Conservation (phyloP, 1,139 yeast species). For the Candida neerlandica region DNA sequence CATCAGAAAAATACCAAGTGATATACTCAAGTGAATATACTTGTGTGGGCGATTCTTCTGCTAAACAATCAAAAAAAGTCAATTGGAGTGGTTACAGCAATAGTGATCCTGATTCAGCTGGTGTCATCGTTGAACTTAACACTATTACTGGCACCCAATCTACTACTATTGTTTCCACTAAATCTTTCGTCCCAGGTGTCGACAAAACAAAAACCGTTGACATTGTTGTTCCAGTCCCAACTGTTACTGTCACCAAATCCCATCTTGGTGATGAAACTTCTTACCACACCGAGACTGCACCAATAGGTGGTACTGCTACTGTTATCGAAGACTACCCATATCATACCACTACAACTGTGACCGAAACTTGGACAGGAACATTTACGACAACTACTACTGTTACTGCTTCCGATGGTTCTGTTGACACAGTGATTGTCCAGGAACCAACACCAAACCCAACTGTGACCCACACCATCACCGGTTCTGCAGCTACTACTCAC, state of each 20-base stretch:
- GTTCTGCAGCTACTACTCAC: conserved; percentile 17
- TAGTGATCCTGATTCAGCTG: conserved; percentile 22
- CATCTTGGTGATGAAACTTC: conserved; percentile 4
- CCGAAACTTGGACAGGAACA: conserved; percentile 20
- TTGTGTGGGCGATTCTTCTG: conserved; percentile 15
- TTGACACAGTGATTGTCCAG: conserved; percentile 18
- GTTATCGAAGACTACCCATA: conserved; percentile 18
- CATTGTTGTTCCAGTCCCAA: conserved; percentile 20
- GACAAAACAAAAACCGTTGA: conserved; percentile 23
- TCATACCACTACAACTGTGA: conserved; percentile 19
- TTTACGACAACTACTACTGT: conserved; percentile 14
- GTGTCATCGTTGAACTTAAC: conserved; percentile 22
- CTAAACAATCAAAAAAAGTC: not conserved
- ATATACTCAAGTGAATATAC: conserved; percentile 18
- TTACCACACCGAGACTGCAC: not conserved
- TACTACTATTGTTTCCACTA: conserved; percentile 24
- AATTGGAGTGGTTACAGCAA: conserved; percentile 16
- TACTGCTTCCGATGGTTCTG: conserved; percentile 13
- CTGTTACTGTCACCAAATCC: conserved; percentile 17
- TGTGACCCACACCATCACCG: conserved; percentile 16
- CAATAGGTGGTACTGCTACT: conserved; percentile 15
- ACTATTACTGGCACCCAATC: conserved; percentile 29
- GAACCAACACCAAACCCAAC: conserved; percentile 17
- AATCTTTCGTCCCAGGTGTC: conserved; percentile 15
- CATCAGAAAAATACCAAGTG: not conserved